Evolutionary conservation across 495 filamentous ascomycete genomes (phyloP).

Genomic region (Daldinia loculata): DNA sequence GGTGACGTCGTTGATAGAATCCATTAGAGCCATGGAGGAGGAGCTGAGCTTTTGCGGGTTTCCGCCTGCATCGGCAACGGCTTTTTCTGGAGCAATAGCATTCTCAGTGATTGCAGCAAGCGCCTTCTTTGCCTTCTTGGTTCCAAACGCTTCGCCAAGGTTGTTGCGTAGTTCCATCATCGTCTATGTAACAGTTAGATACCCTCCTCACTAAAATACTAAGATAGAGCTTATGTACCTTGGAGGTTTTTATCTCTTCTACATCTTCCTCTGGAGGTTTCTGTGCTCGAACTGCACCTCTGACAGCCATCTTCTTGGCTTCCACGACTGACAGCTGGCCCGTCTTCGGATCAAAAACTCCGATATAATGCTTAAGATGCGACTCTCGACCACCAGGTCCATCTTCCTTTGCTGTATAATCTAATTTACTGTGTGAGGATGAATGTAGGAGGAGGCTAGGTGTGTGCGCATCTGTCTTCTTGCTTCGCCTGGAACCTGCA

Average conservation of each 20-base stretch:
- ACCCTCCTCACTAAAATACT: background rate
- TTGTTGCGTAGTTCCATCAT: constrained; percentile 68
- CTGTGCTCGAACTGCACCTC: constrained; percentile 67
- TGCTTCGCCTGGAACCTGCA: constrained; percentile 49
- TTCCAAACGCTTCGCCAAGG: constrained; percentile 90
- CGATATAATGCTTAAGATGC: constrained; percentile 84
- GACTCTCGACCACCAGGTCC: constrained; percentile 67
- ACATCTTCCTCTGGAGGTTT: constrained; percentile 52
- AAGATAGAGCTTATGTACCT: constrained; percentile 47
- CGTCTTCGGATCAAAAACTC: constrained; percentile 78
- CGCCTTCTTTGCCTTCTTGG: constrained; percentile 90
- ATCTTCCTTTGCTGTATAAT: constrained; percentile 83
- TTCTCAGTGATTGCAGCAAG: constrained; percentile 80
- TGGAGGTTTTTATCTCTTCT: constrained; percentile 47
- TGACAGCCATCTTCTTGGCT: constrained; percentile 77
- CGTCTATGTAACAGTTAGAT: constrained; percentile 55
- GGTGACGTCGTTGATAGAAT: constrained; percentile 66
- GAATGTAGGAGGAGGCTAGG: constrained; percentile 79
- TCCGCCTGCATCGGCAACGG: constrained; percentile 46
- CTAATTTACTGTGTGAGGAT: constrained; percentile 75
- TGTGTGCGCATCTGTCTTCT: constrained; percentile 54
- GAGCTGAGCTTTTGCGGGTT: constrained; percentile 61
- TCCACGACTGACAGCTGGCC: constrained; percentile 77
- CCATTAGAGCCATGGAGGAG: constrained; percentile 68
- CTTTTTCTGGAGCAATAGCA: constrained; percentile 65